Evolutionary conservation across 768 basidiomycete species (phyloP), one percentile per base, ranked within the genome.

Genomic region (Filobasidium floriforme): DNA sequence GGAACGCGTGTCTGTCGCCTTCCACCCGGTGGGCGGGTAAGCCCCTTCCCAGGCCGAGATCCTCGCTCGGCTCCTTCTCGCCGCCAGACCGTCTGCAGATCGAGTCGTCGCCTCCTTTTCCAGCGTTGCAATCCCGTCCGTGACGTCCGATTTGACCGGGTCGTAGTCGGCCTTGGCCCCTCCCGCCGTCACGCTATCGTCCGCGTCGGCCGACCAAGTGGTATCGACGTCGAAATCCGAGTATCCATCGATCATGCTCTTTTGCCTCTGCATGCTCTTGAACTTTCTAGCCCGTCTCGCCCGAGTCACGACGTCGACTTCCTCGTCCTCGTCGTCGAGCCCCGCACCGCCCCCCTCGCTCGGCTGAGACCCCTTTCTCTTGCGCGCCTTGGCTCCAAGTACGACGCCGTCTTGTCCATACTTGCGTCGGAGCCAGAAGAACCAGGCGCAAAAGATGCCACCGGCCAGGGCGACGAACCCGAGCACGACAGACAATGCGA

Each of bases 241-340:
- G 61, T 72, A 78, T 19, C 77, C 77, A 60, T 78, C 77, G 26
- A 78, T 68, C 75, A 78, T 75, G 32, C 70, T 72, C 61, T 74
- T 74, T 63, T 78, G 77, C 52, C 77, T 41, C 57, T 68, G 69
- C 26, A 73, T 72, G 26, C 66, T 70, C 7, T 66, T 61, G 61
- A 73, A 75, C 61, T 78, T 78, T 62, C 69, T 73, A 41, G 55
- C 70, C 14, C 73, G 65, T 28, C 67, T 41, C 1, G 18, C 24
- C 5, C 59, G 22, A 3, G 62, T 55, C 37, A 60, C n/a, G 49
- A 46, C 62, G 49, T 63, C 46, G 26, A 41, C 24, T 1, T 57
- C 54, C 1, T 41, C 22, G 32, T 60, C 63, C 9, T 57, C 29
- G 24, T 59, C 49, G 24, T 67, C 66, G 9, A 57, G 22, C 5